Conservation (phyloP, 768 basidiomycete species). For the Lactifluus hygrophoroides region DNA sequence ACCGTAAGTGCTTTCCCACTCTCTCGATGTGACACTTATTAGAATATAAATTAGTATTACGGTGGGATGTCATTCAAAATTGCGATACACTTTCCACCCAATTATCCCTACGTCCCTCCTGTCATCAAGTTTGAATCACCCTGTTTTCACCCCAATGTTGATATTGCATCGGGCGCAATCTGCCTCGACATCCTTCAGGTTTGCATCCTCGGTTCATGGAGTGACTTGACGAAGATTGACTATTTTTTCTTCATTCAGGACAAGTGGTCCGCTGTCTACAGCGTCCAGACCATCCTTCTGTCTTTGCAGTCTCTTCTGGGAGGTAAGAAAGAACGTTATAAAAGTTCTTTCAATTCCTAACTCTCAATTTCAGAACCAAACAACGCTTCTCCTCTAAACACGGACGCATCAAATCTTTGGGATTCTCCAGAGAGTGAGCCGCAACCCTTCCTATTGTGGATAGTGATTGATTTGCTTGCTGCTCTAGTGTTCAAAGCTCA, state of each 20-base stretch:
- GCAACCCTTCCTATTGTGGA: background rate
- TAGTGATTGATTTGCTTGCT: conserved; percentile 5
- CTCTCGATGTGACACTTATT: background rate
- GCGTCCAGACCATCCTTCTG: conserved; percentile 81
- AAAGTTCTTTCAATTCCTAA: background rate
- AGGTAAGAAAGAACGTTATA: conserved; percentile 38
- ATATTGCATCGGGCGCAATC: conserved; percentile 66
- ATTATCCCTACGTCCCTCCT: conserved; percentile 84
- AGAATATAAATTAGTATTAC: conserved; percentile 48
- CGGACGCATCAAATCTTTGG: conserved; percentile 82
- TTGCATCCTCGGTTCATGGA: conserved; percentile 12
- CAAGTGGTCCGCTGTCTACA: conserved; percentile 91
- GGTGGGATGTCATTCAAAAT: conserved; percentile 75
- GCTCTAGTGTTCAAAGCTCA: conserved; percentile 46
- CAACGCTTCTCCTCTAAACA: conserved; percentile 84
- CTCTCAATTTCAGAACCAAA: conserved; percentile 60
- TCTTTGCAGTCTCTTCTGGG: conserved; percentile 84
- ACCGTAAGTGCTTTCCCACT: conserved; percentile 49
- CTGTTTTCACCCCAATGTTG: conserved; percentile 89
- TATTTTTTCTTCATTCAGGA: conserved; percentile 38
- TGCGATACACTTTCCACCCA: conserved; percentile 74
- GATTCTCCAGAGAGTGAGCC: conserved; percentile 51
- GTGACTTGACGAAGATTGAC: background rate
- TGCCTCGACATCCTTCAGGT: conserved; percentile 87
- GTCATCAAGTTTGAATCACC: conserved; percentile 82